A percentile compares a stretch with the other conserved stretches of the same genome.
phyloP scores from a whole-genome alignment of 306 rosid species.

The Parietaria judaica region DNA sequence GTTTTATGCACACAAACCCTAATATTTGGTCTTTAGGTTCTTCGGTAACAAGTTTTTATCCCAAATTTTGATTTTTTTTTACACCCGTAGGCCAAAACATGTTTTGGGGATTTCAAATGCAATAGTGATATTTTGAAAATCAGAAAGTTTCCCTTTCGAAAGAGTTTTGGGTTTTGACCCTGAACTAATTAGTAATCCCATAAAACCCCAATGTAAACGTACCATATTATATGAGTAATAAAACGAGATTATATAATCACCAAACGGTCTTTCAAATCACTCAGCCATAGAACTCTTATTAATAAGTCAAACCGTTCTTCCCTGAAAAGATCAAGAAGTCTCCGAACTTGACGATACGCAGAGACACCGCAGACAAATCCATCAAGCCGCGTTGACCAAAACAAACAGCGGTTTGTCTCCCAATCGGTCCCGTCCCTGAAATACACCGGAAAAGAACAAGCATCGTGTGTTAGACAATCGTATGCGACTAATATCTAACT shows the following conservation, averaged over 20 bases:
- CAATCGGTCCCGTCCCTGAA: conserved; percentile 76
- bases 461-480: background rate
- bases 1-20: no score
- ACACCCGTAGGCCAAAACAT: no score
- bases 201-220: no score
- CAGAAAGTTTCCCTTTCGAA: no score
- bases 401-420: conserved; percentile 67
- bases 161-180: no score
- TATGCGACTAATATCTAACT: background rate
- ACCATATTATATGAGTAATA: background rate
- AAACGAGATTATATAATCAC: background rate
- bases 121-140: no score
- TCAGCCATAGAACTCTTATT: conserved; percentile 24
- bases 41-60: no score
- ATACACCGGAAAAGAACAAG: conserved; percentile 15
- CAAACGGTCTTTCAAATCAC: conserved; percentile 14
- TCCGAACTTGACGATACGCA: conserved; percentile 16
- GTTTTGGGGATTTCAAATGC: no score
- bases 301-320: conserved; percentile 10
- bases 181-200: no score
- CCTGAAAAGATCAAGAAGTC: conserved; percentile 16
- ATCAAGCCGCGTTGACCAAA: conserved; percentile 53
- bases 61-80: no score
- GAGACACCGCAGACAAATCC: conserved; percentile 13
- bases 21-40: no score